Conservation (phyloP, 352 stramenopile species). For the Blastocystis sp. region DNA sequence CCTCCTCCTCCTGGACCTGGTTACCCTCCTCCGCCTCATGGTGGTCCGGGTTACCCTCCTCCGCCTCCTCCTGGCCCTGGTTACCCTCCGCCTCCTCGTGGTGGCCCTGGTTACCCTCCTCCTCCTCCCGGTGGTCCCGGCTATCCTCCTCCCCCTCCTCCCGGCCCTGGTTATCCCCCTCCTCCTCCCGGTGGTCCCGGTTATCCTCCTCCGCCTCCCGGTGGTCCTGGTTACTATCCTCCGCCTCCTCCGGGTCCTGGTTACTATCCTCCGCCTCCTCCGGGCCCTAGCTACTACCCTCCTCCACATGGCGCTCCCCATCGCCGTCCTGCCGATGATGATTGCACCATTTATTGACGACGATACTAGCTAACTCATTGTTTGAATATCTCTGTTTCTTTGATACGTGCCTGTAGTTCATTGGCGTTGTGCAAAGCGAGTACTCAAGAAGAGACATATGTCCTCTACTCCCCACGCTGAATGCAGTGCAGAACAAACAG, state of each 20-base stretch:
- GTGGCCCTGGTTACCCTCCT: background rate
- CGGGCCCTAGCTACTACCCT: background rate
- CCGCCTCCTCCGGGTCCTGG: background rate
- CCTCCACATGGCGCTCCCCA: background rate
- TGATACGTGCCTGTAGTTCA: background rate
- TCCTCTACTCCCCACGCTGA: background rate
- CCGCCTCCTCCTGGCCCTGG: constrained; percentile 22
- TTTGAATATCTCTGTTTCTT: too few relatives aligned
- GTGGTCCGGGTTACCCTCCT: background rate
- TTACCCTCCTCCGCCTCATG: constrained; percentile 18
- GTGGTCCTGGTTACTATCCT: constrained; percentile 30
- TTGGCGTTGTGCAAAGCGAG: background rate
- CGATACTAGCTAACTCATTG: too few relatives aligned
- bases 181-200: background rate
- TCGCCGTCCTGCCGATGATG: background rate
- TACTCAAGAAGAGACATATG: background rate
- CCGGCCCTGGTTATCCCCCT: background rate
- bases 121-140: background rate
- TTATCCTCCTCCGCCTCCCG: background rate
- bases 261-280: background rate
- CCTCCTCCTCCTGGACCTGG: constrained; percentile 7
- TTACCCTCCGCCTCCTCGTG: background rate
- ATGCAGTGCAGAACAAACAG: constrained; percentile 4
- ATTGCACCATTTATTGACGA: background rate
- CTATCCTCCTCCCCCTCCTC: background rate